These are phyloP conservation scores for Ceratobasidium sp. DNA, from an alignment of 1,284 basidiomycete species.

Conservation along the genomic window DNA sequence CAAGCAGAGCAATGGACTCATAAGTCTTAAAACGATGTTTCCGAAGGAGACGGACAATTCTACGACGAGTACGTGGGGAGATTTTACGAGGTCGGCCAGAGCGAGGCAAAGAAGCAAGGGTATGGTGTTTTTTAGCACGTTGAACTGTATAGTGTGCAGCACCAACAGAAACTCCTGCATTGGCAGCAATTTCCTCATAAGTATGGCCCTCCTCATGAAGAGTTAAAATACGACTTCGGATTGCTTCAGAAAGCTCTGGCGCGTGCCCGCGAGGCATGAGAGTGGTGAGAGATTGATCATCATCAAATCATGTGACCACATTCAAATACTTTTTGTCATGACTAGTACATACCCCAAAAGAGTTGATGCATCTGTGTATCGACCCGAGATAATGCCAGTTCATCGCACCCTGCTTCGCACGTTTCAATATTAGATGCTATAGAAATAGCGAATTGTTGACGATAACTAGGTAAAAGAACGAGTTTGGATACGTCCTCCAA, in stretches of 20 bases:
- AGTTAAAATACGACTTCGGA: background rate
- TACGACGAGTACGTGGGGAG: background rate
- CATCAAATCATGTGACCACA: background rate
- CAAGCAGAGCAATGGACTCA: background rate
- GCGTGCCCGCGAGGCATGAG: background rate
- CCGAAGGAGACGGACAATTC: background rate
- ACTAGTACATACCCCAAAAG: too few species aligned
- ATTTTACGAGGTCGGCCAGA: background rate
- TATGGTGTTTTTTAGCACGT: background rate
- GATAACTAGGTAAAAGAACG: background rate
- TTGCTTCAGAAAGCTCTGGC: background rate
- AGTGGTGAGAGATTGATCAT: background rate
- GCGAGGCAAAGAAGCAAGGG: background rate
- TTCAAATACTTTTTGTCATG: too few species aligned
- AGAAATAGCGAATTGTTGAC: background rate
- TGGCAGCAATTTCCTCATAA: background rate
- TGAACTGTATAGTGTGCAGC: background rate
- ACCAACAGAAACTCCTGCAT: background rate
- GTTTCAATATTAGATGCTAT: background rate
- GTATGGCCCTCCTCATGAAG: background rate
- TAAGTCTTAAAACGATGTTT: background rate
- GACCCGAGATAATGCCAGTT: too few species aligned
- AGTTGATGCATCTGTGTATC: too few species aligned
- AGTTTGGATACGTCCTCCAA: conserved; percentile 23
- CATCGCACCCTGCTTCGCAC: too few species aligned